phyloP scores from a whole-genome alignment of 2,329 filamentous ascomycete genomes.

The Tolypocladium ovalisporum region DNA sequence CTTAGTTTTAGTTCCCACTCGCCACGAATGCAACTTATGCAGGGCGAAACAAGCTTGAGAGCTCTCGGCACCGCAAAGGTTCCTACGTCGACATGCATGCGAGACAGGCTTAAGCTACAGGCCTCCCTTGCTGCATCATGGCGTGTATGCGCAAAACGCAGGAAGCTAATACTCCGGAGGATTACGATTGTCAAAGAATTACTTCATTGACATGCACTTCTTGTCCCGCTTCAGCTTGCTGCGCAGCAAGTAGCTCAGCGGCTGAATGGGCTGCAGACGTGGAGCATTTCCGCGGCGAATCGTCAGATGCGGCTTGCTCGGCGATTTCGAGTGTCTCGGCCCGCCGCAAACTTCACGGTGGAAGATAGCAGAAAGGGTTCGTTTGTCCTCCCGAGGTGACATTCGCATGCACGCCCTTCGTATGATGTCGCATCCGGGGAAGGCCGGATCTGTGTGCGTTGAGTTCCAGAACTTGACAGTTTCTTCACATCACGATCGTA shows the following conservation, averaged over 20 bases:
- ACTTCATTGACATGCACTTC: background rate
- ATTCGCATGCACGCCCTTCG: conserved; percentile 2
- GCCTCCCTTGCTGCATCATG: background rate
- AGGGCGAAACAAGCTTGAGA: background rate
- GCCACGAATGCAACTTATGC: background rate
- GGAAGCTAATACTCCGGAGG: background rate
- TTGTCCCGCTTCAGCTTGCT: background rate
- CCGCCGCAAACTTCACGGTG: background rate
- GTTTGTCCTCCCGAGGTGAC: background rate
- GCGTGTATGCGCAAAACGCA: background rate
- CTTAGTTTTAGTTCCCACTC: background rate
- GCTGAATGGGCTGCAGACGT: no score
- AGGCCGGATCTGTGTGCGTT: background rate
- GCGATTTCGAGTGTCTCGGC: background rate
- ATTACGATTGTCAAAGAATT: background rate
- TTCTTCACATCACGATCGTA: background rate
- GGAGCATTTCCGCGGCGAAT: background rate
- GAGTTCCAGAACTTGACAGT: background rate
- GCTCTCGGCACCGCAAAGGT: background rate
- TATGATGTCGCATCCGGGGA: conserved; percentile 1
- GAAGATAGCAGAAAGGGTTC: background rate
- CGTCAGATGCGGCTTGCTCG: background rate
- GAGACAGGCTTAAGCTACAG: background rate
- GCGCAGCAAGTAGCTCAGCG: background rate
- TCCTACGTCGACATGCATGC: background rate